These are phyloP conservation scores for Aspergillus aculeatus DNA, from an alignment of 2,329 filamentous ascomycete species.

Conservation along the genomic window DNA sequence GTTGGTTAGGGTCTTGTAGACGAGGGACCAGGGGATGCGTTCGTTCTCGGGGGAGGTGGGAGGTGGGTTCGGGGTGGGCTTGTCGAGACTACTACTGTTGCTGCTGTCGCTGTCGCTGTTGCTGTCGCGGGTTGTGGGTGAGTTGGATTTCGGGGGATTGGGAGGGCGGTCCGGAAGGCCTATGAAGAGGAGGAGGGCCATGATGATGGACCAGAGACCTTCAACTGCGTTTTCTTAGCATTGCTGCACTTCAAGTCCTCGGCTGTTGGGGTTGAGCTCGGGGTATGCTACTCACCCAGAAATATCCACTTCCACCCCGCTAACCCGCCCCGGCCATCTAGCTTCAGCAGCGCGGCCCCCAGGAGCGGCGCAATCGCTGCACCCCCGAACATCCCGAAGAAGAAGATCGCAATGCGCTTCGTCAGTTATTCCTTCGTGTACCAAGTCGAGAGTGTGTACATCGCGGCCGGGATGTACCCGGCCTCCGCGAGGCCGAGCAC, in stretches of 20 bases:
- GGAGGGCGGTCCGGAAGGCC: not conserved
- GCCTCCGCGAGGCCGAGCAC: conserved; percentile 52
- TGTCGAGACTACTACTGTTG: conserved; percentile 4
- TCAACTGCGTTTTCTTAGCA: conserved; percentile 36
- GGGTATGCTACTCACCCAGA: conserved; percentile 32
- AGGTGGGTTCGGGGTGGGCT: conserved; percentile 21
- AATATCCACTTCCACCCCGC: conserved; percentile 55
- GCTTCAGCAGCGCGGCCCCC: conserved; percentile 49
- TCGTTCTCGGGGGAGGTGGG: conserved; percentile 15
- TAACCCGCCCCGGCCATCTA: conserved; percentile 44
- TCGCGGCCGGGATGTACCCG: conserved; percentile 53
- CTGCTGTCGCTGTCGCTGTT: not conserved
- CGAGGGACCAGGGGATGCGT: conserved; percentile 38
- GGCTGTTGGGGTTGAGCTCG: too few species aligned
- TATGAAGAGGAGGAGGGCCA: not conserved
- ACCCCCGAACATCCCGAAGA: conserved; percentile 55
- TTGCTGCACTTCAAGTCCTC: too few species aligned
- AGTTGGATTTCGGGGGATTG: too few species aligned
- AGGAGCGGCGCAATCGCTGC: conserved; percentile 52
- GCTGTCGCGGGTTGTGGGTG: too few species aligned
- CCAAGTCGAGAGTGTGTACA: conserved; percentile 55
- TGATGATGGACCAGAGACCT: conserved; percentile 28
- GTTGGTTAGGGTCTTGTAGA: conserved; percentile 48
- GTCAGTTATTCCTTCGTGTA: conserved; percentile 50
- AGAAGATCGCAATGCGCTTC: conserved; percentile 51